phyloP scores from a whole-genome alignment of 176 grass and related monocot genomes.

The Zoysia japonica region DNA sequence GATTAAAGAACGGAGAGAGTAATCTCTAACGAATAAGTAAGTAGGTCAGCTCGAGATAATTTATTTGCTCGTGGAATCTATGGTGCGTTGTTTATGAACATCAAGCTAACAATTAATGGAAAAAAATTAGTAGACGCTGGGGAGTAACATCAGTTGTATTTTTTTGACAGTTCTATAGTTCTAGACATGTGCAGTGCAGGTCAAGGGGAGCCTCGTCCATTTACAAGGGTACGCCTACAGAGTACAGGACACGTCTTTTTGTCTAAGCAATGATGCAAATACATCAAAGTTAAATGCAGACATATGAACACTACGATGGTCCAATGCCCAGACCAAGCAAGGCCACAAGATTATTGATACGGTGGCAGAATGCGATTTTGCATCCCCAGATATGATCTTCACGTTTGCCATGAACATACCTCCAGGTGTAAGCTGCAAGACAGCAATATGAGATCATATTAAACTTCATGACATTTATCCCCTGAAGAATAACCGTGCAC shows the following conservation, averaged over 20 bases:
- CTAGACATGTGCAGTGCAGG: background rate
- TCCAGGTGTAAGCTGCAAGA: conserved; percentile 48
- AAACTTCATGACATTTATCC: conserved; percentile 18
- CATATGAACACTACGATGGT: conserved; percentile 21
- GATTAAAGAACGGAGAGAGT: too few relatives aligned
- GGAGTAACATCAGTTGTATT: background rate
- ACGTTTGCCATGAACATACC: conserved; percentile 27
- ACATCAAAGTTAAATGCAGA: conserved; percentile 9
- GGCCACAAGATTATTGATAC: conserved; percentile 2
- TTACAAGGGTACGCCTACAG: background rate
- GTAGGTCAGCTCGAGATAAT: background rate
- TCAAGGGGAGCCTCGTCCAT: background rate
- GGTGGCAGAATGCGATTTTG: background rate
- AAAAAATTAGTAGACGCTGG: background rate
- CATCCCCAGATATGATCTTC: conserved; percentile 4
- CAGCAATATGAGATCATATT: conserved; percentile 39
- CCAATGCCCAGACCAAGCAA: conserved; percentile 10
- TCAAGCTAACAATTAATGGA: background rate
- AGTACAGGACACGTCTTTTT: background rate
- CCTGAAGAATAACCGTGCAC: background rate
- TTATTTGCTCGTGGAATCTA: background rate
- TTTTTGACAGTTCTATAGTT: background rate
- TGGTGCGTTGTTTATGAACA: background rate
- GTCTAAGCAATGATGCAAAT: conserved; percentile 15
- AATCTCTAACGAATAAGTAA: background rate